Conservation (phyloP, 371 early-diverging fungal species). For the Mortierella sp. region DNA sequence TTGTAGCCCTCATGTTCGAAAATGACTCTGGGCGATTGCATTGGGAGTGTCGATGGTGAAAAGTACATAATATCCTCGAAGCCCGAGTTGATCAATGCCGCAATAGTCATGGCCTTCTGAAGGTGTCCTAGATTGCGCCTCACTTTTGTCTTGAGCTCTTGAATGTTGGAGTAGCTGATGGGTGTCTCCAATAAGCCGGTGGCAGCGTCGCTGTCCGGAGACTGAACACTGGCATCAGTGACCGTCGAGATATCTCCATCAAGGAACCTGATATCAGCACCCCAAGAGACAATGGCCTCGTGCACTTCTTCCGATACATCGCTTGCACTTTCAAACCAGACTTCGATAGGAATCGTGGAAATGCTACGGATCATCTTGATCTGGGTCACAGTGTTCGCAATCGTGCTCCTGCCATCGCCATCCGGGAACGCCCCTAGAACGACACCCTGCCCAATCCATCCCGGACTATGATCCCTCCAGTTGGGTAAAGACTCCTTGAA, state of each 20-base stretch:
- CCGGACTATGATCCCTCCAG: conserved; percentile 34
- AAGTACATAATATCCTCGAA: conserved; percentile 49
- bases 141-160: conserved; percentile 15
- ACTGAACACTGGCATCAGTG: conserved; percentile 11
- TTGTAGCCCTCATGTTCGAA: conserved; percentile 33
- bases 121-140: conserved; percentile 17
- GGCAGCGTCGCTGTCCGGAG: conserved; percentile 3
- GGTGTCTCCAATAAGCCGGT: conserved; percentile 11
- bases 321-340: conserved; percentile 40
- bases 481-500: conserved; percentile 40
- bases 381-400: conserved; percentile 29
- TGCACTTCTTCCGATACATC: conserved; percentile 42
- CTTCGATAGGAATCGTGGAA: conserved; percentile 48
- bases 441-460: conserved; percentile 49
- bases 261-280: conserved; percentile 24
- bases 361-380: conserved; percentile 44
- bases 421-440: conserved; percentile 35
- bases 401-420: conserved; percentile 25
- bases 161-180: conserved; percentile 22
- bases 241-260: conserved; percentile 31
- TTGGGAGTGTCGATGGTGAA: conserved; percentile 44
- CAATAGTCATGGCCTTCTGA: conserved; percentile 44
- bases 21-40: conserved; percentile 34
- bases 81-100: conserved; percentile 52
- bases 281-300: conserved; percentile 26